These are phyloP conservation scores for Osmanthus fragrans DNA, from an alignment of 257 asterid species.

Conservation along the genomic window DNA sequence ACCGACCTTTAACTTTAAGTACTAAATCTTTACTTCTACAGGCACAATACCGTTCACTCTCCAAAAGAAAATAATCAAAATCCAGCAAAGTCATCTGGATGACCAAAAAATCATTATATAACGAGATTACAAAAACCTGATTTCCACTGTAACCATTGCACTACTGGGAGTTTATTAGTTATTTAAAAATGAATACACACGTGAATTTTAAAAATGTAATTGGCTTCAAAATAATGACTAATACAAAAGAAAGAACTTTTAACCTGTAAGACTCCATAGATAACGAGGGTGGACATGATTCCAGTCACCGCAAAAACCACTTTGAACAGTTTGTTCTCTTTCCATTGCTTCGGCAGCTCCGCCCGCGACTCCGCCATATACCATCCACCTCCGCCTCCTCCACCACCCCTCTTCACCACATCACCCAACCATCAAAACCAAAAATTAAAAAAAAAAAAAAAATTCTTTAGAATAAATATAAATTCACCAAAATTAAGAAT, in stretches of 20 bases:
- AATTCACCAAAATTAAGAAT: not conserved
- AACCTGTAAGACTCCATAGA: conserved; percentile 94
- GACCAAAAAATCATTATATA: not conserved
- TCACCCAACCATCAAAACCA: not conserved
- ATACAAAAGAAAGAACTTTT: not conserved
- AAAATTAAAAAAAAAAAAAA: not conserved
- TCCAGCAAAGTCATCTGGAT: not conserved
- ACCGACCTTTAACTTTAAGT: not conserved
- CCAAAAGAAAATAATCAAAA: not conserved
- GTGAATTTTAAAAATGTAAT: not conserved
- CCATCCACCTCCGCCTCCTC: conserved; percentile 53
- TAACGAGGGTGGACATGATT: conserved; percentile 86
- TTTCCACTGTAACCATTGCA: not conserved
- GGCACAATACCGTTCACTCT: not conserved
- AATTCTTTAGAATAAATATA: not conserved
- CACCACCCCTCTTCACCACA: conserved; percentile 27
- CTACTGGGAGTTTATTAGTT: not conserved
- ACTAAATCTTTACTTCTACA: not conserved
- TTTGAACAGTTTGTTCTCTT: conserved; percentile 63
- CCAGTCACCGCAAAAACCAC: conserved; percentile 79
- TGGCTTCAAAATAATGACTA: not conserved
- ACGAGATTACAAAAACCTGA: not conserved
- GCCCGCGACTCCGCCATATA: conserved; percentile 68
- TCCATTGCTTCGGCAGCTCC: conserved; percentile 35
- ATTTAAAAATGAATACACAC: not conserved